Evolutionary conservation across 2,329 filamentous ascomycete genomes (phyloP).

Genomic region (Pseudocercospora cruenta): DNA sequence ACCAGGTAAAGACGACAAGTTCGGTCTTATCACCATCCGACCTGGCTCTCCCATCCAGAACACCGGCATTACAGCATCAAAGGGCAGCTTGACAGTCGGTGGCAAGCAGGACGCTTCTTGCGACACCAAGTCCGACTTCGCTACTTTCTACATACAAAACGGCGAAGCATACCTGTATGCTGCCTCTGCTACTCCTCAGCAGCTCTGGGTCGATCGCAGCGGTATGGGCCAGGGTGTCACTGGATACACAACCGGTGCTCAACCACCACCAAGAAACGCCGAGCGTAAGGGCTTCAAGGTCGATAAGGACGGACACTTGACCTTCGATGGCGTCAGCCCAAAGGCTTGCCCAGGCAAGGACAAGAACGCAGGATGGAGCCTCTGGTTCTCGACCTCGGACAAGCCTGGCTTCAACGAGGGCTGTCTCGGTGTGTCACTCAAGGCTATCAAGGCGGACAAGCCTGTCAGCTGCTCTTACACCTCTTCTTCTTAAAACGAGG

Average conservation of each 20-base stretch:
- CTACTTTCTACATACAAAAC: constrained; percentile 16
- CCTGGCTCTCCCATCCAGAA: constrained; percentile 28
- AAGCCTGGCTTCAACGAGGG: constrained; percentile 19
- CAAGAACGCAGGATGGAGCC: constrained; percentile 5
- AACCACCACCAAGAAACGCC: constrained; percentile 6
- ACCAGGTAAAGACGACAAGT: constrained; percentile 15
- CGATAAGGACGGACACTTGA: constrained; percentile 13
- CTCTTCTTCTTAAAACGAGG: too few species aligned
- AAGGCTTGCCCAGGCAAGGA: constrained; percentile 19
- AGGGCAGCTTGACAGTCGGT: constrained; percentile 22
- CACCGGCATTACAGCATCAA: constrained; percentile 23
- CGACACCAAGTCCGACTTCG: constrained; percentile 12
- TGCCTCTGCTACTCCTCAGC: constrained; percentile 13
- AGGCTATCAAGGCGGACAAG: constrained; percentile 12
- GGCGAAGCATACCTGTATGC: constrained; percentile 18
- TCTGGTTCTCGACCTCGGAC: constrained; percentile 17
- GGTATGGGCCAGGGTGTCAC: constrained; percentile 20
- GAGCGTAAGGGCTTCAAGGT: constrained; percentile 15
- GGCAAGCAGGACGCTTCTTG: constrained; percentile 21
- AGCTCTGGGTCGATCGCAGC: constrained; percentile 22
- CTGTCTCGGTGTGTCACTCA: constrained; percentile 14
- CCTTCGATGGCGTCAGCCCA: constrained; percentile 15
- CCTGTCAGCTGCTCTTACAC: constrained; percentile 19
- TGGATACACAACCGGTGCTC: constrained; percentile 19
- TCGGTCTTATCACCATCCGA: constrained; percentile 27